Evolutionary conservation across 352 stramenopile species (phyloP), one percentile per base, ranked within the genome.

Genomic region (Pythium scleroteichum): DNA sequence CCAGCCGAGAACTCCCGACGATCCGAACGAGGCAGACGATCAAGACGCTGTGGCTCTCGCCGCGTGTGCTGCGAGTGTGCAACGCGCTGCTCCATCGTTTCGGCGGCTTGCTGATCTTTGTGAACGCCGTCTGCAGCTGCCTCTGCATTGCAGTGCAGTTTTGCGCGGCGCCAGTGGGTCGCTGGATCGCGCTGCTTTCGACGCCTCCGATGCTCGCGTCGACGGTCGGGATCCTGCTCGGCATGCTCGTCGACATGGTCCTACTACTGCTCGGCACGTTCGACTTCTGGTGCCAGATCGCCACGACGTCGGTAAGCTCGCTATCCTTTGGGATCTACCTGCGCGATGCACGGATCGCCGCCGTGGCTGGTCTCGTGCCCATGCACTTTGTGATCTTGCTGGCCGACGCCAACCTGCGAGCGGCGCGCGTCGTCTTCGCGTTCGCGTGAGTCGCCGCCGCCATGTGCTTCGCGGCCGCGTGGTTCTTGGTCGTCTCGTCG

Each of bases 241-340:
- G 19, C 19, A 35, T 65, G 13, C 58, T 47, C n/a, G 48, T 29
- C 47, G 58, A 59, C 22, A 56, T 65, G 40, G 26, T 65, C 5
- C 3, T 32, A 39, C 19, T 65, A 23, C 26, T 65, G 8, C 27
- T 59, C 1, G 10, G 40, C 2, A 65, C 58, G 41, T 65, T 48
- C 41, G 58, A 65, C 22, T 65, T 65, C 35, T 65, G 58, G 58
- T 59, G 47, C 41, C 29, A 17, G 8, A 19, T 26, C 19, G 2
- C 59, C 20, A 26, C 23, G 3, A 14, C n/a, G 3, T 7, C 42
- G 2, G 19, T 53, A 8, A 14, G 10, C 13, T 23, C 20, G 2
- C 23, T 41, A 5, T 20, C 59, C 1, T 23, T 32, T 10, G 48
- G 26, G 5, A 9, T 46, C 10, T 47, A 59, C 49, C 29, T 29